Conservation (phyloP, 2,329 filamentous ascomycete species). For the Aspergillus glaucus region DNA sequence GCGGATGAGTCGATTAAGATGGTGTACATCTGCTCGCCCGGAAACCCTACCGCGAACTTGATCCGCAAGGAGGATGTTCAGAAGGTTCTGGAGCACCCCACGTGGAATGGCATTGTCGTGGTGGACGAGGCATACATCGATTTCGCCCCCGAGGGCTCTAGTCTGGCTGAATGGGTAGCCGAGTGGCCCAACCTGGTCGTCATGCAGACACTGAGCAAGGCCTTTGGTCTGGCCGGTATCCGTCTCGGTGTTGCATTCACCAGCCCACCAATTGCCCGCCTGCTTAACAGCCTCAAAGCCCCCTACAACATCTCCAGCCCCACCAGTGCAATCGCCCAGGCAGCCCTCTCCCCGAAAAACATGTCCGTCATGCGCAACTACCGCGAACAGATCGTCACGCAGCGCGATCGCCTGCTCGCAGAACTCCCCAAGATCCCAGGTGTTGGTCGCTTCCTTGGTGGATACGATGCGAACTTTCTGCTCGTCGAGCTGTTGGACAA, state of each 20-base stretch:
- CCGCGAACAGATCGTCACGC: conserved; percentile 61
- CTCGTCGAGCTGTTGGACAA: conserved; percentile 79
- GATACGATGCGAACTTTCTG: conserved; percentile 78
- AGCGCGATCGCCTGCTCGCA: conserved; percentile 67
- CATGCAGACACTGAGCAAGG: conserved; percentile 98
- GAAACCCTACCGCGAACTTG: conserved; percentile 82
- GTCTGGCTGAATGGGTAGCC: conserved; percentile 81
- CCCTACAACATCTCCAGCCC: conserved; percentile 93
- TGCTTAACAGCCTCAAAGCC: conserved; percentile 90
- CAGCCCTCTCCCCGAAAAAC: conserved; percentile 62
- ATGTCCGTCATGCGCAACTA: conserved; percentile 67
- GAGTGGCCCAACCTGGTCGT: conserved; percentile 95
- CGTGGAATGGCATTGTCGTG: conserved; percentile 91
- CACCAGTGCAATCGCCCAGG: conserved; percentile 71
- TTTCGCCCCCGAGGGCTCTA: conserved; percentile 72
- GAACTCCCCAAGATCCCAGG: conserved; percentile 71
- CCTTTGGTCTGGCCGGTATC: conserved; percentile 92
- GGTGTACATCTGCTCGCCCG: conserved; percentile 87
- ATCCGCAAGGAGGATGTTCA: conserved; percentile 70
- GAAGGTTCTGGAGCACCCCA: conserved; percentile 71
- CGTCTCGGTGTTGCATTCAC: conserved; percentile 82
- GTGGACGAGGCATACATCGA: conserved; percentile 97
- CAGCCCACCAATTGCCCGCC: conserved; percentile 62
- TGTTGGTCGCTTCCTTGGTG: conserved; percentile 74
- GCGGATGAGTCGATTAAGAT: conserved; percentile 68